phyloP scores from a whole-genome alignment of 108 stramenopile genomes.

The Cylindrotheca closterium region DNA sequence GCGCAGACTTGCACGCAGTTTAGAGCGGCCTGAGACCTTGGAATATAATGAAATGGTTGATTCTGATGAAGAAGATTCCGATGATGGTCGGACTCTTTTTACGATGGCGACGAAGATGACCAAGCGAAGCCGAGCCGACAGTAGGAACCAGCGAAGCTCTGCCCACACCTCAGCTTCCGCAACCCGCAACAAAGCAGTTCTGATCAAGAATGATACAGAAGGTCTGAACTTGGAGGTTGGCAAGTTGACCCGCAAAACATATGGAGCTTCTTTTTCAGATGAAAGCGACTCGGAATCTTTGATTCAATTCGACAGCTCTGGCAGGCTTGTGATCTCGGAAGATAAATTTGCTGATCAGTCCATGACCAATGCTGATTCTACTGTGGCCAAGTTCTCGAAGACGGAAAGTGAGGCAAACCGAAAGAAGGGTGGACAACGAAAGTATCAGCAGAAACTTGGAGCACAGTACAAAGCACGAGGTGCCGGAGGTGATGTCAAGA shows the following conservation, averaged over 20 bases:
- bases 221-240: constrained; percentile 85
- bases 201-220: constrained; percentile 58
- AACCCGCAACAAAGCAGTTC: constrained; percentile 21
- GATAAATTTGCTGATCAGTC: constrained; percentile 33
- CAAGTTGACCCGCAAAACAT: constrained; percentile 69
- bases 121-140: constrained; percentile 13
- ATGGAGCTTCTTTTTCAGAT: constrained; percentile 43
- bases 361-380: constrained; percentile 24
- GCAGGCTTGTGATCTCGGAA: constrained; percentile 64
- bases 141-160: constrained; percentile 35
- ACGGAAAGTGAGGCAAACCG: neutral
- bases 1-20: constrained; percentile 38
- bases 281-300: constrained; percentile 74
- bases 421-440: neutral
- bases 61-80: constrained; percentile 87
- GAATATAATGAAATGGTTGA: constrained; percentile 78
- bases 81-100: constrained; percentile 77
- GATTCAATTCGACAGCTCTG: constrained; percentile 76
- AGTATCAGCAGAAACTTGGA: constrained; percentile 45
- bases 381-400: neutral
- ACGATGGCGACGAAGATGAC: constrained; percentile 62
- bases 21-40: neutral
- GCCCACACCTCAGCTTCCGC: constrained; percentile 1
- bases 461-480: constrained; percentile 84
- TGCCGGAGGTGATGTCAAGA: constrained; percentile 91